Evolutionary conservation across 1,284 basidiomycete species (phyloP).

Genomic region (Phenoliferia sp.): DNA sequence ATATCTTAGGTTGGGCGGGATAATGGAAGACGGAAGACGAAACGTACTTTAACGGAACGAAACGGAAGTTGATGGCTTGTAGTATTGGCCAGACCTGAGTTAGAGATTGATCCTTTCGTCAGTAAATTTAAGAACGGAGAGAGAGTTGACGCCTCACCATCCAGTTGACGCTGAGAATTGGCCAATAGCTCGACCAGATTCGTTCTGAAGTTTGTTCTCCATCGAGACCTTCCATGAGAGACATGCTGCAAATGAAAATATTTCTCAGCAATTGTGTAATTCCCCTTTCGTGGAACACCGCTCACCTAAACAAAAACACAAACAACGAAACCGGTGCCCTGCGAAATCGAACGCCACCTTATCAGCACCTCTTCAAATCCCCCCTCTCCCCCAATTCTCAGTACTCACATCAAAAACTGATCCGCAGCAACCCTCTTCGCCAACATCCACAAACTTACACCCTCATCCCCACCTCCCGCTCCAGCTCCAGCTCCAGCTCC

Average conservation of each 20-base stretch:
- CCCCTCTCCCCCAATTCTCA: background rate
- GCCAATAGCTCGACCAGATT: slow-evolving; percentile 20
- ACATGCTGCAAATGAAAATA: no score
- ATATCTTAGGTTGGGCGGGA: background rate
- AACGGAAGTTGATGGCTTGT: slow-evolving; percentile 32
- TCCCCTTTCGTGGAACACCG: no score
- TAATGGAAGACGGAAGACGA: background rate
- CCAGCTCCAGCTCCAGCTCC: background rate
- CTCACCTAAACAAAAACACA: slow-evolving; percentile 33
- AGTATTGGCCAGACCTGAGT: slow-evolving; percentile 30
- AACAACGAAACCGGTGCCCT: slow-evolving; percentile 30
- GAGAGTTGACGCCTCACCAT: slow-evolving; percentile 14
- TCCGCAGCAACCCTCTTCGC: slow-evolving; percentile 32
- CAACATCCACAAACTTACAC: slow-evolving; percentile 7
- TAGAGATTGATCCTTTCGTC: background rate
- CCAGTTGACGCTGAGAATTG: slow-evolving; percentile 32
- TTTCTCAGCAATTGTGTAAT: background rate
- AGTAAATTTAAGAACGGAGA: background rate
- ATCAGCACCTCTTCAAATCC: no score
- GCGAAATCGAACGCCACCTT: background rate
- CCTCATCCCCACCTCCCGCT: background rate
- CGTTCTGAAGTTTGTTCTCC: slow-evolving; percentile 19
- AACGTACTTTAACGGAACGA: slow-evolving; percentile 20
- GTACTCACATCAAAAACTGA: slow-evolving; percentile 29
- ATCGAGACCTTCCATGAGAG: slow-evolving; percentile 28